phyloP scores from a whole-genome alignment of 768 basidiomycete species.

The Harrya chromipes region DNA sequence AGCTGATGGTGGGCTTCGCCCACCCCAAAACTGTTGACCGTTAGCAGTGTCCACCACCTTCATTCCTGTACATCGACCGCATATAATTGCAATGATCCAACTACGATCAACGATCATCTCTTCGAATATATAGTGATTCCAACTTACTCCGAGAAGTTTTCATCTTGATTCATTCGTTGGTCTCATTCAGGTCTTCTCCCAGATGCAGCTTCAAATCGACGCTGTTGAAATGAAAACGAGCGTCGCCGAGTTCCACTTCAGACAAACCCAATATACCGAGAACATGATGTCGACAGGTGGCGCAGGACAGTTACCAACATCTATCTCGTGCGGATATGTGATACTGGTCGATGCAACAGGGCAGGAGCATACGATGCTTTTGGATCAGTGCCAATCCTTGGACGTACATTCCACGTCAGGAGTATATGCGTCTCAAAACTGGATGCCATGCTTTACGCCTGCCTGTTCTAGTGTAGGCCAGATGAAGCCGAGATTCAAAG shows the following conservation, averaged over 20 bases:
- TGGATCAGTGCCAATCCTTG: conserved; percentile 2
- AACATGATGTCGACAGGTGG: neutral
- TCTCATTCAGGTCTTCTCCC: neutral
- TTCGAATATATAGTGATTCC: conserved; percentile 4
- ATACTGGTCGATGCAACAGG: conserved; percentile 3
- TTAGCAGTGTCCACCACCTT: no score
- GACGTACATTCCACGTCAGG: neutral
- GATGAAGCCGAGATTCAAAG: neutral
- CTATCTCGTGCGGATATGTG: neutral
- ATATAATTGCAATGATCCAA: no score
- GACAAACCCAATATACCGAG: neutral
- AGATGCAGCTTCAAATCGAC: conserved; percentile 1
- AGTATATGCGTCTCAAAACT: neutral
- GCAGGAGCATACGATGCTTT: neutral
- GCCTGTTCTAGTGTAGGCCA: neutral
- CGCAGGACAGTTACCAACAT: neutral
- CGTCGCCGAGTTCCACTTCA: neutral
- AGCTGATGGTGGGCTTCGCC: no score
- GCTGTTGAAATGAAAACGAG: neutral
- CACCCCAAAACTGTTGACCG: no score
- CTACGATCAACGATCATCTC: neutral
- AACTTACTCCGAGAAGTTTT: neutral
- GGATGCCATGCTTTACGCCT: neutral
- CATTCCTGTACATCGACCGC: no score
- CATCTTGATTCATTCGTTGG: neutral